phyloP scores from a whole-genome alignment of 768 basidiomycete genomes.

The Suillus bovinus region DNA sequence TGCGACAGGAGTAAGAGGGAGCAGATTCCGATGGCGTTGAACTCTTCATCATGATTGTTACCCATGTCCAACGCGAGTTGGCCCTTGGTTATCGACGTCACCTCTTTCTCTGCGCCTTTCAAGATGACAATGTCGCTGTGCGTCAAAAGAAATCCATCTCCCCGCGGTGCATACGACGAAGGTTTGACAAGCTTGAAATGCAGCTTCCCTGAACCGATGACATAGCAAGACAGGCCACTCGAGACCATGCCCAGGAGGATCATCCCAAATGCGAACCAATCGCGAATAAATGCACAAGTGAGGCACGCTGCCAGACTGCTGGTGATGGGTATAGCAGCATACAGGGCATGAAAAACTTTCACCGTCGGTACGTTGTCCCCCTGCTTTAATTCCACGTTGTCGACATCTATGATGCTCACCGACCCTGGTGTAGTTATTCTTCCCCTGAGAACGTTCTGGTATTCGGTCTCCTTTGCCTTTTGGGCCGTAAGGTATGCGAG shows the following conservation, averaged over 20 bases:
- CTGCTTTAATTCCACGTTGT: slow-evolving; percentile 22
- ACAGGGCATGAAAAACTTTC: slow-evolving; percentile 11
- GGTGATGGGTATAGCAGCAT: slow-evolving; percentile 25
- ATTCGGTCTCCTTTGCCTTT: slow-evolving; percentile 8
- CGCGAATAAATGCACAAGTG: slow-evolving; percentile 25
- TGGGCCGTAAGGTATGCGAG: slow-evolving; percentile 30
- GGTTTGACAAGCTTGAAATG: slow-evolving; percentile 18
- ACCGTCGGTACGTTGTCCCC: slow-evolving; percentile 13
- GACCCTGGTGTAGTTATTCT: slow-evolving; percentile 20
- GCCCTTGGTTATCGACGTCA: slow-evolving; percentile 32
- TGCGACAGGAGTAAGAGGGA: slow-evolving; percentile 30
- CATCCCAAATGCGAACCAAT: slow-evolving; percentile 33
- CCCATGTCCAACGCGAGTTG: slow-evolving; percentile 22
- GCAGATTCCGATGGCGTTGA: slow-evolving; percentile 22
- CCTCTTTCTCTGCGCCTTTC: slow-evolving; percentile 27
- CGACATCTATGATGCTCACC: slow-evolving; percentile 25
- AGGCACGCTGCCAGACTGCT: slow-evolving; percentile 25
- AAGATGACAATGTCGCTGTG: slow-evolving; percentile 26
- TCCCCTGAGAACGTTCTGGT: slow-evolving; percentile 6
- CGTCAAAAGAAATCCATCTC: slow-evolving; percentile 27
- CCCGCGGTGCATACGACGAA: slow-evolving; percentile 21
- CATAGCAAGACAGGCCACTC: slow-evolving; percentile 31
- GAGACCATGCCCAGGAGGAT: slow-evolving; percentile 35
- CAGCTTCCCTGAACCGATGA: slow-evolving; percentile 30
- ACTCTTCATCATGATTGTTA: not conserved